A percentile compares a stretch with the other conserved stretches of the same genome.
Evolutionary conservation across 306 rosid species (phyloP).

Genomic region (Begonia masoniana): DNA sequence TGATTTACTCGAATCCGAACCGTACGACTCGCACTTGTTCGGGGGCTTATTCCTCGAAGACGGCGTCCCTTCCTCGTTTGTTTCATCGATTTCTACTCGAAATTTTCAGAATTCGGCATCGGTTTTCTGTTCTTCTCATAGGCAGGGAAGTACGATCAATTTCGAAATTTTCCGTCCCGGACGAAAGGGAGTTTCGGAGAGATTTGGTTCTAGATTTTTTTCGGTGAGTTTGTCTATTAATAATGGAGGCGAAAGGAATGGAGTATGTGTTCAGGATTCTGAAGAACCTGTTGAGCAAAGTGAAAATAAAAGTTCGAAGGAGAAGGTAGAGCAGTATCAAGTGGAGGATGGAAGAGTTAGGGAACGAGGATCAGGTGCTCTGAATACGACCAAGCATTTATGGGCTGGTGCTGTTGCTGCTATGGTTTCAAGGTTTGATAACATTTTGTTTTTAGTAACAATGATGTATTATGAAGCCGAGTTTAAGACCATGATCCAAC

Average conservation of each 20-base stretch:
- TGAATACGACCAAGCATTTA: slow-evolving; percentile 79
- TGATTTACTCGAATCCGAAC: slow-evolving; percentile 22
- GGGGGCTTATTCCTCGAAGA: slow-evolving; percentile 75
- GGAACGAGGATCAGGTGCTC: slow-evolving; percentile 40
- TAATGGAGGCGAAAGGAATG: slow-evolving; percentile 29
- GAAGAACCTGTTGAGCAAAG: slow-evolving; percentile 26
- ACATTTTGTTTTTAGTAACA: slow-evolving; percentile 1
- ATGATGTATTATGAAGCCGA: too few species aligned
- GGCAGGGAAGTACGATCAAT: slow-evolving; percentile 12
- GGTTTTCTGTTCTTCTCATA: slow-evolving; percentile 16
- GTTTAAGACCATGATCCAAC: too few species aligned
- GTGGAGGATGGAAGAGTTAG: slow-evolving; percentile 17
- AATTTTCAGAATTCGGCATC: slow-evolving; percentile 10
- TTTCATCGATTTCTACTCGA: slow-evolving; percentile 19
- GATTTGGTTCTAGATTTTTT: slow-evolving; percentile 24
- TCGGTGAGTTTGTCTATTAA: slow-evolving; percentile 69
- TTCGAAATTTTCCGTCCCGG: slow-evolving; percentile 11
- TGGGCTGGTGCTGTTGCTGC: slow-evolving; percentile 99
- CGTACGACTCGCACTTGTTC: slow-evolving; percentile 27
- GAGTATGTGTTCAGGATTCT: slow-evolving; percentile 33
- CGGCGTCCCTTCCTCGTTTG: slow-evolving; percentile 36
- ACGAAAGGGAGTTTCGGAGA: slow-evolving; percentile 7
- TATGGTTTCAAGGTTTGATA: slow-evolving; percentile 82
- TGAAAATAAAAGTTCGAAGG: slow-evolving; percentile 19
- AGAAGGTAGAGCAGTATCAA: slow-evolving; percentile 9